Evolutionary conservation across 2,329 filamentous ascomycete genomes (phyloP).

Genomic region (Epichloe sylvatica): DNA sequence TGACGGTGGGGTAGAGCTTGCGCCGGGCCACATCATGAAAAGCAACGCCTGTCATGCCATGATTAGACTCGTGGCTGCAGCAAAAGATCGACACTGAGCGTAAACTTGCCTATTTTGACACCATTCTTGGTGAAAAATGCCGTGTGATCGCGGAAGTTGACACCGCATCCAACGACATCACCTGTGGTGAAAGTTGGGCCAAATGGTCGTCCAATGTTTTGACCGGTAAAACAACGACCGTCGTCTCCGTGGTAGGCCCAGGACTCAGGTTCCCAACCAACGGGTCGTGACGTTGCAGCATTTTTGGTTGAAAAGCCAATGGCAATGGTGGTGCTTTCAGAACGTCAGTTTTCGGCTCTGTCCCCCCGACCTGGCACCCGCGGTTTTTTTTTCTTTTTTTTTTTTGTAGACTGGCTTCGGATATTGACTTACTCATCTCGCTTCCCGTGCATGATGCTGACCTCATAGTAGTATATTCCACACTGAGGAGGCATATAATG

Average conservation of each 20-base stretch:
- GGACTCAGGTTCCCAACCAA: constrained; percentile 54
- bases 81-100: not conserved
- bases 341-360: constrained; percentile 2
- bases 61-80: not conserved
- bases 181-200: constrained; percentile 39
- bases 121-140: constrained; percentile 61
- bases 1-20: constrained; percentile 52
- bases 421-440: constrained; percentile 38
- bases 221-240: constrained; percentile 44
- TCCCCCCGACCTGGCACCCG: not conserved
- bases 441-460: constrained; percentile 37
- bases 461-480: constrained; percentile 90
- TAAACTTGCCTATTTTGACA: constrained; percentile 33
- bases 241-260: constrained; percentile 60
- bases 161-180: constrained; percentile 50
- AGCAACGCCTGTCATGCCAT: constrained; percentile 41
- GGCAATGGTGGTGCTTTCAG: constrained; percentile 41
- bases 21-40: constrained; percentile 51
- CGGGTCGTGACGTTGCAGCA: constrained; percentile 39
- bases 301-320: constrained; percentile 46
- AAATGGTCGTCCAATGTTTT: constrained; percentile 43
- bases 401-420: not conserved
- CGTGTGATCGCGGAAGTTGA: constrained; percentile 50
- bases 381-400: not conserved
- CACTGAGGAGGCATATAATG: constrained; percentile 77